phyloP scores from a whole-genome alignment of 768 basidiomycete genomes.

The Rickenella mellea region DNA sequence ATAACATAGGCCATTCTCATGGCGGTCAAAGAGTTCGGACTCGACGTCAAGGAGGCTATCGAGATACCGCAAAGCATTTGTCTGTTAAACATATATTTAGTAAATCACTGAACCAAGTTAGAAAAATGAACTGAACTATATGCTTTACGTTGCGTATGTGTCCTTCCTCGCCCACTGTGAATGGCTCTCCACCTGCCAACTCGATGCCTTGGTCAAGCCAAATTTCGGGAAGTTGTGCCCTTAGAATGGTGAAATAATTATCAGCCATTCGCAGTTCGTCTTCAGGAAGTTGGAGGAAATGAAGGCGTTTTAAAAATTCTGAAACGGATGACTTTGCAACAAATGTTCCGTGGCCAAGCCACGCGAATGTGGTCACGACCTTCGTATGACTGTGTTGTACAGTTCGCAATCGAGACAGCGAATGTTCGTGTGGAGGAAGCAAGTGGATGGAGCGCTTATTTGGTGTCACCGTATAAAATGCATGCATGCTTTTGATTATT shows the following conservation, averaged over 20 bases:
- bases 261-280: conserved; percentile 59
- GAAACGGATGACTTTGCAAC: conserved; percentile 32
- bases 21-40: conserved; percentile 1
- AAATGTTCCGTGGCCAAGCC: conserved; percentile 58
- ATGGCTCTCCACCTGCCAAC: conserved; percentile 49
- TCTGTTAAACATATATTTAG: conserved; percentile 19
- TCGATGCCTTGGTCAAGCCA: conserved; percentile 61
- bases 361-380: conserved; percentile 50
- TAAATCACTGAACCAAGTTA: conserved; percentile 1
- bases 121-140: conserved; percentile 34
- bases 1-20: conserved; percentile 17
- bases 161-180: conserved; percentile 52
- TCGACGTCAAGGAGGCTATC: too few species aligned
- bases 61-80: conserved; percentile 31
- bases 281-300: conserved; percentile 30
- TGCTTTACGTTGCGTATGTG: conserved; percentile 46
- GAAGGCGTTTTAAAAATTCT: conserved; percentile 41
- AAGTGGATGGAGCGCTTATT: conserved; percentile 33
- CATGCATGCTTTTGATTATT: conserved; percentile 40
- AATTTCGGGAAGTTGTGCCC: conserved; percentile 44
- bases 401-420: conserved; percentile 42
- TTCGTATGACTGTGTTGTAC: conserved; percentile 22
- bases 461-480: conserved; percentile 22
- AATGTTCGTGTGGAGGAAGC: conserved; percentile 51
- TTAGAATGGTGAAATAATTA: conserved; percentile 56